Base-by-base conservation (phyloP, 2,329 filamentous ascomycete species). In the Anisogramma anomala region DNA sequence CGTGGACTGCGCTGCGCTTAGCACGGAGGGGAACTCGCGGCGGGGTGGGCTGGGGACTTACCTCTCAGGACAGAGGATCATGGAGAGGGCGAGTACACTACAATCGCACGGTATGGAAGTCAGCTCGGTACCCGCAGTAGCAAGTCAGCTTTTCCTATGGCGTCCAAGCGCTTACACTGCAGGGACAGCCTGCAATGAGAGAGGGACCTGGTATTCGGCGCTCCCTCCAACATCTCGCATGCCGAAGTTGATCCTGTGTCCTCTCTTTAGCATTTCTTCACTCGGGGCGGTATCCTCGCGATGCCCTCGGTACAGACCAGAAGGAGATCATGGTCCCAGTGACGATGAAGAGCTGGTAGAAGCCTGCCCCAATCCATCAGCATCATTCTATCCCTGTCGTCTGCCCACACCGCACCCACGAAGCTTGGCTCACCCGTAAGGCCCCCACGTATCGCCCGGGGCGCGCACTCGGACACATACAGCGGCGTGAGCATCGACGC, bases 141-240 rank as follows among this genome's bases (percentile, higher is more conserved):
- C 17, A 15, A 6, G 7, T 2, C 4, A 10, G 3, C 14, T 14
- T n/a, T 13, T 10, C 7, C 11, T 17, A 11, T 3, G 14, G 18
- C 10, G 11, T 13, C 4, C 3, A 2, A 6, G 8, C 6, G 41
- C 60, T 49, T 52, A 66, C 42, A 80, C 49, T 1, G 79, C 78
- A 0, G 80, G 79, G 3, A 83, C 61, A 39, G 67, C 69, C 56
- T 84, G 81, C 45, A 82, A 66, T 8, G 72, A 68, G 3, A 84
- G 63, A 0, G 81, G 79, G 1, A 83, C 64, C 27, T 79, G 64
- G 53, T 71, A 82, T 33, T 68, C 64, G 5, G 69, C 63, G 3
- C 66, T 61, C 20, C 72, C 58, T 8, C 53, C 45, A 30, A 71
- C 57, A 45, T 71, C 61, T n/a, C 68, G 55, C 33, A 62, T 62